A percentile compares a stretch with the other conserved stretches of the same genome.
Evolutionary conservation across 768 basidiomycete genomes (phyloP).

Genomic region (Kondoa subrosea): DNA sequence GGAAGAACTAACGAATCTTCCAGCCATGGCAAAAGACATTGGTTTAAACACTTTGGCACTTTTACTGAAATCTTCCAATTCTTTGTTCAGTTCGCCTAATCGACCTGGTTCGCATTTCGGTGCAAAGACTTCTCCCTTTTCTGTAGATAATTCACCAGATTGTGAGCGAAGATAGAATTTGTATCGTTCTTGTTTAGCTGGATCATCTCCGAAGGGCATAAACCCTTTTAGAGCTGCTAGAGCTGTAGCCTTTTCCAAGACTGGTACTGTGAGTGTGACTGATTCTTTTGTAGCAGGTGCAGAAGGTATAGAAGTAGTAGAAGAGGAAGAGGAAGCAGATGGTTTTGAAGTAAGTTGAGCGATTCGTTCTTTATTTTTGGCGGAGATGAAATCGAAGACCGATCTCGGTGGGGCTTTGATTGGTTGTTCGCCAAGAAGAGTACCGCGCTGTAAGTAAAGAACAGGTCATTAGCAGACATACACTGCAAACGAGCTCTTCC

Average conservation of each 20-base stretch:
- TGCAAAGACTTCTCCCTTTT: slow-evolving; percentile 34
- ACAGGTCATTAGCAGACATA: neutral
- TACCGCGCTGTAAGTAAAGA: slow-evolving; percentile 47
- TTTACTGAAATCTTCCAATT: slow-evolving; percentile 70
- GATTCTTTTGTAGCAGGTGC: slow-evolving; percentile 29
- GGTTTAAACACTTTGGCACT: slow-evolving; percentile 82
- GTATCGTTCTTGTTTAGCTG: slow-evolving; percentile 69
- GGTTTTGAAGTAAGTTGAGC: slow-evolving; percentile 27
- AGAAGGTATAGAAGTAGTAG: slow-evolving; percentile 3
- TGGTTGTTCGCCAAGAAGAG: slow-evolving; percentile 62
- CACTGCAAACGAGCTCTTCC: too few species aligned
- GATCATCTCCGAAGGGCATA: slow-evolving; percentile 63
- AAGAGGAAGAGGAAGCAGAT: slow-evolving; percentile 15
- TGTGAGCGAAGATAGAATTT: slow-evolving; percentile 62
- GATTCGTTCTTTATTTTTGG: slow-evolving; percentile 79
- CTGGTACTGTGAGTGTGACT: slow-evolving; percentile 40
- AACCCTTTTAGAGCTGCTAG: slow-evolving; percentile 76
- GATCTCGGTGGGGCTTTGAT: slow-evolving; percentile 55
- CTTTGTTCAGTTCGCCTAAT: slow-evolving; percentile 54
- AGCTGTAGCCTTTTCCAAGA: slow-evolving; percentile 58
- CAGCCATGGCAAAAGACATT: slow-evolving; percentile 77
- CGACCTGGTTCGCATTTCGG: slow-evolving; percentile 37
- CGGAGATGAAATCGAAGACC: slow-evolving; percentile 84
- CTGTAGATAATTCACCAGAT: slow-evolving; percentile 35
- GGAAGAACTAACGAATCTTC: slow-evolving; percentile 65